Percentiles rank a stretch among this genome's conserved stretches.
Conservation (phyloP, 2,329 filamentous ascomycete species). For the Harringtonia lauricola region DNA sequence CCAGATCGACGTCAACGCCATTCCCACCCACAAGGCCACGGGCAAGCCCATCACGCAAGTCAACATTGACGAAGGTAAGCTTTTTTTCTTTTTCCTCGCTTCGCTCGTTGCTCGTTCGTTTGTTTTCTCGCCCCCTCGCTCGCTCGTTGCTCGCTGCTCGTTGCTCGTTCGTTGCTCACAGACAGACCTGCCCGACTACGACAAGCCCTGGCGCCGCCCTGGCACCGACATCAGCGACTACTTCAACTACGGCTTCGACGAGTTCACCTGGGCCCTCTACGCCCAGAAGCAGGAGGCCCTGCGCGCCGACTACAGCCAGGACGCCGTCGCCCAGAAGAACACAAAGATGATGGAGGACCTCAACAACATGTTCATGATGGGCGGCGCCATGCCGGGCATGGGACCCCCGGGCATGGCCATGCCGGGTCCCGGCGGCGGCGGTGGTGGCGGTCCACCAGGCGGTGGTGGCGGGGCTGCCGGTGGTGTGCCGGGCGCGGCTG, state of each 20-base stretch:
- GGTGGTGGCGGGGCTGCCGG: background rate
- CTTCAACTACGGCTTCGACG: constrained; percentile 98
- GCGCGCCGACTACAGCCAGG: constrained; percentile 62
- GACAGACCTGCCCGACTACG: constrained; percentile 59
- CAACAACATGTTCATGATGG: constrained; percentile 58
- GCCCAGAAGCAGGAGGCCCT: constrained; percentile 77
- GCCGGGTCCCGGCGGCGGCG: constrained; percentile 11
- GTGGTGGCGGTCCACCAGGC: background rate
- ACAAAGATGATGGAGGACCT: constrained; percentile 74
- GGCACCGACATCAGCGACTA: constrained; percentile 93
- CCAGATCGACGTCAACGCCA: constrained; percentile 72
- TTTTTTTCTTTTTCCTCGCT: background rate
- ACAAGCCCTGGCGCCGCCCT: constrained; percentile 91
- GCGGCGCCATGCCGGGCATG: constrained; percentile 27
- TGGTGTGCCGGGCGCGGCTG: background rate
- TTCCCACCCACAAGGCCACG: constrained; percentile 65
- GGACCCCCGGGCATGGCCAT: constrained; percentile 20
- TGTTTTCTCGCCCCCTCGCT: background rate
- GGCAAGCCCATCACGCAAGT: constrained; percentile 74
- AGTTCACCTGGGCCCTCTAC: constrained; percentile 96
- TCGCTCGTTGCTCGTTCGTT: background rate
- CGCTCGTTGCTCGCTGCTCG: background rate
- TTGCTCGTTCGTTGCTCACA: background rate
- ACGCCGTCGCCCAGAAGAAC: constrained; percentile 48
- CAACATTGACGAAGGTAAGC: constrained; percentile 56